Evolutionary conservation across 176 grass and related monocot species (phyloP).

Genomic region (Musa itinerans): DNA sequence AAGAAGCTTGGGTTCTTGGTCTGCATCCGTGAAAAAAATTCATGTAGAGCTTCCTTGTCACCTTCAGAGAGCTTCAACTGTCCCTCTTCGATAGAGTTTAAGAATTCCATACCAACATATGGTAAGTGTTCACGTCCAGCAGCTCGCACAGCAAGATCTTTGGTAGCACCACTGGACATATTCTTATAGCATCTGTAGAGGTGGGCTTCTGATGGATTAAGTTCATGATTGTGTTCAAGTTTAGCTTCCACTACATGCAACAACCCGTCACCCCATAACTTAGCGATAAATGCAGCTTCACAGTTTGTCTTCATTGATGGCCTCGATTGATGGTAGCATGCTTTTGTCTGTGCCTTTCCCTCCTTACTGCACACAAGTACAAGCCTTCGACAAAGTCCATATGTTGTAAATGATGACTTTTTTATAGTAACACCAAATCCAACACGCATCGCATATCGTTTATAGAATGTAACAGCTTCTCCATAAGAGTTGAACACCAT

Average conservation of each 20-base stretch:
- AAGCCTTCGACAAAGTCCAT: conserved; percentile 60
- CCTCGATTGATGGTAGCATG: conserved; percentile 74
- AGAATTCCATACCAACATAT: conserved; percentile 27
- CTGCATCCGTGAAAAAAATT: conserved; percentile 56
- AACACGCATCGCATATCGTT: conserved; percentile 56
- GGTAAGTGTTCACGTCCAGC: conserved; percentile 35
- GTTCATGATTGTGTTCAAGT: conserved; percentile 55
- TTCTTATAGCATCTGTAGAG: conserved; percentile 64
- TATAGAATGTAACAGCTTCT: conserved; percentile 72
- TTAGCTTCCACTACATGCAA: conserved; percentile 58
- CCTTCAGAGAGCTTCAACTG: conserved; percentile 44
- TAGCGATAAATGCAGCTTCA: conserved; percentile 54
- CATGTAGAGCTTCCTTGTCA: conserved; percentile 35
- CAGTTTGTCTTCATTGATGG: conserved; percentile 73
- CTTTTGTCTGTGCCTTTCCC: conserved; percentile 51
- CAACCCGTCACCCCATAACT: conserved; percentile 48
- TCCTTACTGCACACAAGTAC: conserved; percentile 63
- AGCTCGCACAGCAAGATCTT: conserved; percentile 51
- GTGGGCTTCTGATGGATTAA: conserved; percentile 43
- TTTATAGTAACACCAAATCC: conserved; percentile 78
- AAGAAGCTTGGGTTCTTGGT: conserved; percentile 59
- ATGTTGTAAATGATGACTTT: conserved; percentile 71
- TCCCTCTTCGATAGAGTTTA: conserved; percentile 45
- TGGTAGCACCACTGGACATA: conserved; percentile 49
- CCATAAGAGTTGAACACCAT: conserved; percentile 80